A percentile compares a stretch with the other conserved stretches of the same genome.
phyloP scores from a whole-genome alignment of 495 filamentous ascomycete species.

The Penicillium paradoxum region DNA sequence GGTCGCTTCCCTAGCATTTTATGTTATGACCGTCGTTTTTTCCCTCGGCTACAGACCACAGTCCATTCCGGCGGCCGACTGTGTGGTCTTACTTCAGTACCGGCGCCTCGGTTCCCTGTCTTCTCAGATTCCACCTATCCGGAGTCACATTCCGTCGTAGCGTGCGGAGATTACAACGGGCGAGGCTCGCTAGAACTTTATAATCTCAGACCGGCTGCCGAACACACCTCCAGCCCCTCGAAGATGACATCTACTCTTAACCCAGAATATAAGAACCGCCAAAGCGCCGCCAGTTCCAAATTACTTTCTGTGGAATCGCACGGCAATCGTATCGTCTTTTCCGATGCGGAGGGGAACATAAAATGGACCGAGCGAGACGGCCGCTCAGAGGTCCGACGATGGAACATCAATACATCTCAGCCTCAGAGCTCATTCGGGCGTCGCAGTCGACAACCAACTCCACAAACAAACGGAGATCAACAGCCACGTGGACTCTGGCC shows the following conservation, averaged over 20 bases:
- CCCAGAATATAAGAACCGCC: conserved; percentile 63
- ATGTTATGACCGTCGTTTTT: conserved; percentile 82
- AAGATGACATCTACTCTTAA: conserved; percentile 32
- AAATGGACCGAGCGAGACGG: conserved; percentile 94
- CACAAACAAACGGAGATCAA: conserved; percentile 1
- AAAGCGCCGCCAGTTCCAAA: conserved; percentile 75
- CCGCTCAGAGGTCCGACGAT: conserved; percentile 69
- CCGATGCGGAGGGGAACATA: conserved; percentile 76
- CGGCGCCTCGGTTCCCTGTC: conserved; percentile 52
- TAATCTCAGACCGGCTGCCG: conserved; percentile 44
- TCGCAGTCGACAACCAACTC: neutral
- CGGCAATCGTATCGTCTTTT: conserved; percentile 77
- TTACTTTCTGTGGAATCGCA: conserved; percentile 80
- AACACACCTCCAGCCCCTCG: conserved; percentile 21
- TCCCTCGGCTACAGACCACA: conserved; percentile 70
- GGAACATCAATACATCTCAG: conserved; percentile 55
- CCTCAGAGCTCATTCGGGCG: conserved; percentile 16
- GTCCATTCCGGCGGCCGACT: conserved; percentile 80
- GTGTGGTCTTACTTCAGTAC: conserved; percentile 70
- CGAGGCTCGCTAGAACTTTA: conserved; percentile 91
- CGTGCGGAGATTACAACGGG: conserved; percentile 91
- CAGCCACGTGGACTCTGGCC: conserved; percentile 29
- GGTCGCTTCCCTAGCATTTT: conserved; percentile 89
- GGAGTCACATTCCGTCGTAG: conserved; percentile 62
- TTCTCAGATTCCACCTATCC: conserved; percentile 47